Evolutionary conservation across 129 eudicot genomes (phyloP).

Genomic region (Centaurea solstitialis): DNA sequence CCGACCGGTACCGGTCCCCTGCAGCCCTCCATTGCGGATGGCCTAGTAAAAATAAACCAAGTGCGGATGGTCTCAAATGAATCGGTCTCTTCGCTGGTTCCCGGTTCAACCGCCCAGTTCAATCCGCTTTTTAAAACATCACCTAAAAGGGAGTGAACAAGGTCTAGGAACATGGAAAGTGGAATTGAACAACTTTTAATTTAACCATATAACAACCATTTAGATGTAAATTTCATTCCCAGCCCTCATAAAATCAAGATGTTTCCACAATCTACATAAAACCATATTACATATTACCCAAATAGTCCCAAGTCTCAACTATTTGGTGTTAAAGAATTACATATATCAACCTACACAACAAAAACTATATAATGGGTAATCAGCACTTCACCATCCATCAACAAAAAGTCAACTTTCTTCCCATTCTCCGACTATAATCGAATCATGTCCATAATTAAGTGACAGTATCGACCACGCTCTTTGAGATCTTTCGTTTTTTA

Average conservation of each 20-base stretch:
- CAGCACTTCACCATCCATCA: constrained; percentile 19
- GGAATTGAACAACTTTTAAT: background rate
- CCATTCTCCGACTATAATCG: background rate
- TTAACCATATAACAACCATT: background rate
- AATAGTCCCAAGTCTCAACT: too few relatives aligned
- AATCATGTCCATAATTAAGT: constrained; percentile 19
- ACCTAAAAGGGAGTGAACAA: background rate
- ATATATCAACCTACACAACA: too few relatives aligned
- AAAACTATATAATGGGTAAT: constrained; percentile 14
- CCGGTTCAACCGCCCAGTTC: too few relatives aligned
- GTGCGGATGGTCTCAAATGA: too few relatives aligned
- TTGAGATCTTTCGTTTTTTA: constrained; percentile 77
- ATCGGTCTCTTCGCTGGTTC: too few relatives aligned
- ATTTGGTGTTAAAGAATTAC: too few relatives aligned
- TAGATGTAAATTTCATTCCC: background rate
- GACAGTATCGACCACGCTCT: constrained; percentile 60
- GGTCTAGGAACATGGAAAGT: background rate
- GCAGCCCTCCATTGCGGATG: too few relatives aligned
- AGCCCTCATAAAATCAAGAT: background rate
- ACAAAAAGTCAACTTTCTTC: constrained; percentile 24
- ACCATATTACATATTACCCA: too few relatives aligned
- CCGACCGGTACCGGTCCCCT: too few relatives aligned
- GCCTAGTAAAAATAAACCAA: too few relatives aligned
- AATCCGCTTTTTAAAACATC: too few relatives aligned
- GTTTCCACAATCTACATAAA: too few relatives aligned